Evolutionary conservation across 139 green algal species (phyloP), one percentile per base, ranked within the genome.

Genomic region (Coccomyxa sp.): DNA sequence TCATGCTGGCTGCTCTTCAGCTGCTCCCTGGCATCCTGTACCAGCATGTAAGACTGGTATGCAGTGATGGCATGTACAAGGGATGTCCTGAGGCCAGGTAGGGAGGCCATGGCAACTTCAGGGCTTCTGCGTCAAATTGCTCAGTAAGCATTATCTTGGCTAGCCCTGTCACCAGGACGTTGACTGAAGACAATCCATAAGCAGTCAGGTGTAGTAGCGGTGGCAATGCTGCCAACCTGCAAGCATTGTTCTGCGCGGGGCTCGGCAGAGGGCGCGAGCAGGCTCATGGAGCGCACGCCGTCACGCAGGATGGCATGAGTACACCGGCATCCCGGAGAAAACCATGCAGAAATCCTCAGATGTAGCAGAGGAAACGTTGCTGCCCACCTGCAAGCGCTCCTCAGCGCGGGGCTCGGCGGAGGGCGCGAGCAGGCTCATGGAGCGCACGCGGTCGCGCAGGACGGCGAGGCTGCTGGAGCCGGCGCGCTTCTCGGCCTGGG

Each of bases 1-100:
- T 81, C 80, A 29, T 69, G 69, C 41, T 78, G 70, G 36, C 34
- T 50, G 58, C 70, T 50, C 70, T 84, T 69, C 80, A 84, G 75
- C 70, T 58, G n/a, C 24, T 39, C 69, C 64, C 77, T 38, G 31
- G 75, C 38, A 14, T 77, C 79, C 79, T 82, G 54, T 14, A 68
- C 0, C 10, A 68, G 27, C 50, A 64, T 64, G 50, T 22, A 64
- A 10, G 50, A 3, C 27, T 64, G 27, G 18, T 14, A 18, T 64
- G 18, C 50, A 64, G 50, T 64, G 50, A 64, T 18, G 18, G 22
- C 27, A 3, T 64, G 50, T 64, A 3, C 50, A 31, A 3, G 5
- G 27, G n/a, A n/a, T n/a, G n/a, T 64, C 50, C 50, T 64, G 50
- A 18, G 27, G 27, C 50, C 5, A 64, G 2, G 22, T 18, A 64